These are phyloP conservation scores for Citropsis articulata DNA, from an alignment of 345 rosid genomes.

Conservation along the genomic window DNA sequence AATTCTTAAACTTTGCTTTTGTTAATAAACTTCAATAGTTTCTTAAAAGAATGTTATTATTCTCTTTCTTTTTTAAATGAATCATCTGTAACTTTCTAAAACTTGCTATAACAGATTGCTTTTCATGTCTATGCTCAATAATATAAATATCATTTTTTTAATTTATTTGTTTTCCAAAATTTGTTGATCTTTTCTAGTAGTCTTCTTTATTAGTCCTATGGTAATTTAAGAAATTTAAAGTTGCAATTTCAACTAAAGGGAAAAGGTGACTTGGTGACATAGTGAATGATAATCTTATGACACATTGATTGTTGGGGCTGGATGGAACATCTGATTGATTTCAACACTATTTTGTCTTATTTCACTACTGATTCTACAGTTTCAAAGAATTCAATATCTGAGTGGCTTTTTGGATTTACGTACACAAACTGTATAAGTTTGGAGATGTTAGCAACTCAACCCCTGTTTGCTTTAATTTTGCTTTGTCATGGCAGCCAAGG, in stretches of 20 bases:
- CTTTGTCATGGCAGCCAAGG: constrained; percentile 49
- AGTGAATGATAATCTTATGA: neutral
- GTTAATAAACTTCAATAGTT: neutral
- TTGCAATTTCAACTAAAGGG: neutral
- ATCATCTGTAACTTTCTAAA: neutral
- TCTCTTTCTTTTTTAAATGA: neutral
- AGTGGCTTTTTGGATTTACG: neutral
- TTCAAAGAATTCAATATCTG: neutral
- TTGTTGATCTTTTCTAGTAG: neutral
- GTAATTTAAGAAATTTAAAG: neutral
- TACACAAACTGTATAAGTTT: neutral
- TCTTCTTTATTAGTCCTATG: neutral
- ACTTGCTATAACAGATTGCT: neutral
- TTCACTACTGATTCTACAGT: neutral
- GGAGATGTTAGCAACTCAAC: neutral
- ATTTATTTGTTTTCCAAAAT: neutral
- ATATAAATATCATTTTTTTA: neutral
- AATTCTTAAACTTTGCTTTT: neutral
- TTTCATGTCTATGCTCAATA: neutral
- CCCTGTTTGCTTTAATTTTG: constrained; percentile 4
- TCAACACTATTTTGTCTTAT: neutral
- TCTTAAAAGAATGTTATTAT: neutral
- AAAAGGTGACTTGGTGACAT: neutral
- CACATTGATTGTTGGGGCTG: neutral
- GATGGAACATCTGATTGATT: neutral